A percentile compares a stretch with the other conserved stretches of the same genome.
These are phyloP conservation scores for Cordyceps militaris DNA, from an alignment of 2,329 filamentous ascomycete species.

Conservation along the genomic window DNA sequence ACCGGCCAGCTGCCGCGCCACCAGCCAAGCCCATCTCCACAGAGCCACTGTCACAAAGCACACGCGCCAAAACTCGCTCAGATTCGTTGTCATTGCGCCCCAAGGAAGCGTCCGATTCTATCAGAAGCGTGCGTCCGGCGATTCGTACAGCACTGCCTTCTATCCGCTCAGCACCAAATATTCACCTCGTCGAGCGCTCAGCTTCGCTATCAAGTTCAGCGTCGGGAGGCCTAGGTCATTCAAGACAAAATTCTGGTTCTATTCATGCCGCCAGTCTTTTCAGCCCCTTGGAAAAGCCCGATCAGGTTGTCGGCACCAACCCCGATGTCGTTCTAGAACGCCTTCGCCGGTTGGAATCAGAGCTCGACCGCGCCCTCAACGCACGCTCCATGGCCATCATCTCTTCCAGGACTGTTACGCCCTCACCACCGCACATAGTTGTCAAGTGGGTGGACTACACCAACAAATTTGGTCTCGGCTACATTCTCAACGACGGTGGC, in stretches of 20 bases:
- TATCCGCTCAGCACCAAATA: slow-evolving; percentile 21
- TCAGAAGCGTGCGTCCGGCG: slow-evolving; percentile 8
- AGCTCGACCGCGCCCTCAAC: slow-evolving; percentile 57
- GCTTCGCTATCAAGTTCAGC: slow-evolving; percentile 23
- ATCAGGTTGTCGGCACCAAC: slow-evolving; percentile 43
- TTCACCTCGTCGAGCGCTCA: slow-evolving; percentile 25
- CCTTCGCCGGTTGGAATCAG: slow-evolving; percentile 48
- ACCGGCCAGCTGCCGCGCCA: slow-evolving; percentile 31
- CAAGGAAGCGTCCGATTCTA: slow-evolving; percentile 9
- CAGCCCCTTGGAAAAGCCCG: slow-evolving; percentile 44
- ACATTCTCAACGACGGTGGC: slow-evolving; percentile 75
- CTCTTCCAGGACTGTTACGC: slow-evolving; percentile 44
- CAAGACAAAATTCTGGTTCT: slow-evolving; percentile 24
- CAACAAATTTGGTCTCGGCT: slow-evolving; percentile 78
- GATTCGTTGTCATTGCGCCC: neutral
- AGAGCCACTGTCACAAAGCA: slow-evolving; percentile 24
- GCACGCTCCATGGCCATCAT: slow-evolving; percentile 56
- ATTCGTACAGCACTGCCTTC: slow-evolving; percentile 11
- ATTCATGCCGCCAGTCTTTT: slow-evolving; percentile 45
- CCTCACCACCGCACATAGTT: slow-evolving; percentile 55
- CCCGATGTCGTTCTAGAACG: slow-evolving; percentile 52
- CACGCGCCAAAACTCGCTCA: slow-evolving; percentile 22
- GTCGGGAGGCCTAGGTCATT: slow-evolving; percentile 19
- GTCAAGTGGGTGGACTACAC: slow-evolving; percentile 87
- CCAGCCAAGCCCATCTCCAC: slow-evolving; percentile 21